Conservation (phyloP, 2,329 filamentous ascomycete genomes). For the Bipolaris victoriae region DNA sequence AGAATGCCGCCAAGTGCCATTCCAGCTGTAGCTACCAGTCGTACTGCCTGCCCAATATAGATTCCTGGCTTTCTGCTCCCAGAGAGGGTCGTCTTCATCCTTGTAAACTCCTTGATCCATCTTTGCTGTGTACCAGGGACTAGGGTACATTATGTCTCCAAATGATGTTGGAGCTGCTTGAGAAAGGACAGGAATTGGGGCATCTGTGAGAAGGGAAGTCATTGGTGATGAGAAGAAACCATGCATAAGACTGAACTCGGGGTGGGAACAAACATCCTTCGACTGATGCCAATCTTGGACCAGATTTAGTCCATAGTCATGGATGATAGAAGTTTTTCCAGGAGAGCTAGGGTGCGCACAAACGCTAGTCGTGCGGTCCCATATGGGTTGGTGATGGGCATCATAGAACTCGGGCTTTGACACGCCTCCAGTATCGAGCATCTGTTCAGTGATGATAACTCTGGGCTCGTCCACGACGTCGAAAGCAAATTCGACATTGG, state of each 20-base stretch:
- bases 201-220: constrained; percentile 52
- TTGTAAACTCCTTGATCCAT: constrained; percentile 52
- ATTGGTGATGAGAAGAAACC: constrained; percentile 56
- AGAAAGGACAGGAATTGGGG: constrained; percentile 56
- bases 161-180: constrained; percentile 55
- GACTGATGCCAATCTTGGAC: constrained; percentile 6
- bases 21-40: constrained; percentile 55
- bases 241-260: constrained; percentile 52
- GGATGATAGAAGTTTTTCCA: not conserved
- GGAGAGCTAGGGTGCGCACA: not conserved
- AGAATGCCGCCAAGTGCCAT: constrained; percentile 49
- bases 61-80: constrained; percentile 58
- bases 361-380: constrained; percentile 2
- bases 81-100: constrained; percentile 51
- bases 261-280: constrained; percentile 19
- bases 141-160: constrained; percentile 58
- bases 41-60: constrained; percentile 65
- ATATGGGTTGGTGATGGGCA: constrained; percentile 6
- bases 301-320: constrained; percentile 11
- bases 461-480: constrained; percentile 18
- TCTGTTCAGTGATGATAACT: constrained; percentile 11
- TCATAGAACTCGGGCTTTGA: constrained; percentile 7
- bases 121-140: constrained; percentile 56
- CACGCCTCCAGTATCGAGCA: constrained; percentile 5
- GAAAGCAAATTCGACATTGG: constrained; percentile 18